A percentile compares a stretch with the other conserved stretches of the same genome.
Conservation (phyloP, 1,139 yeast species). For the Entelexis sorbosivorans region DNA sequence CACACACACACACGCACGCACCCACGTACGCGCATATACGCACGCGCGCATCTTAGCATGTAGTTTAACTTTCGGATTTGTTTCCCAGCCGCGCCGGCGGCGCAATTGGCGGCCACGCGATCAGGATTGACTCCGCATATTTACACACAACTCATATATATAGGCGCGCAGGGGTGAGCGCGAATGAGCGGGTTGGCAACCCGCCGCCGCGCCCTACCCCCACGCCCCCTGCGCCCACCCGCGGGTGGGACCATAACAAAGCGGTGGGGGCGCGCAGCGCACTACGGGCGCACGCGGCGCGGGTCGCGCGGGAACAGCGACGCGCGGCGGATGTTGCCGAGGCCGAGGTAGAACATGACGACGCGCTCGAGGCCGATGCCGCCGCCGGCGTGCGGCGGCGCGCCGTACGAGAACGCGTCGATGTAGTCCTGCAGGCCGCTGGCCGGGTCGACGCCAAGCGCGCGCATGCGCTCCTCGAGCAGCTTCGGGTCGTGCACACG, state of each 20-base stretch:
- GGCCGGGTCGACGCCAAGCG: constrained; percentile 70
- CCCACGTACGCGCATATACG: too few species aligned
- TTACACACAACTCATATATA: background rate
- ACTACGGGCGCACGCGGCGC: constrained; percentile 67
- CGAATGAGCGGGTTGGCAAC: background rate
- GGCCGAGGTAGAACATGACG: constrained; percentile 91
- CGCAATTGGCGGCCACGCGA: background rate
- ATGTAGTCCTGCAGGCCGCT: constrained; percentile 81
- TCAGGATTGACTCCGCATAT: background rate
- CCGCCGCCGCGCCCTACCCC: constrained; percentile 32
- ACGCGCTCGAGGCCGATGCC: constrained; percentile 99
- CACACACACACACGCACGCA: too few species aligned
- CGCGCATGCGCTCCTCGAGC: constrained; percentile 67
- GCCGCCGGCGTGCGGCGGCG: constrained; percentile 99
- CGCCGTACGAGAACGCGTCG: constrained; percentile 85
- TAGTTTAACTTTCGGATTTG: too few species aligned
- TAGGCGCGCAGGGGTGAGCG: background rate
- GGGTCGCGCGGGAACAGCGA: constrained; percentile 99
- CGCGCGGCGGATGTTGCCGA: constrained; percentile 95
- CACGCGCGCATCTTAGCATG: too few species aligned
- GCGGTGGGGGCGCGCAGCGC: too few species aligned
- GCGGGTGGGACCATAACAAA: too few species aligned
- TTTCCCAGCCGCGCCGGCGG: too few species aligned
- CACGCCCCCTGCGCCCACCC: too few species aligned
- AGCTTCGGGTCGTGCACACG: constrained; percentile 91